Evolutionary conservation across 208 protist species (phyloP), one percentile per base, ranked within the genome.

Genomic region (Novymonas esmeraldas): DNA sequence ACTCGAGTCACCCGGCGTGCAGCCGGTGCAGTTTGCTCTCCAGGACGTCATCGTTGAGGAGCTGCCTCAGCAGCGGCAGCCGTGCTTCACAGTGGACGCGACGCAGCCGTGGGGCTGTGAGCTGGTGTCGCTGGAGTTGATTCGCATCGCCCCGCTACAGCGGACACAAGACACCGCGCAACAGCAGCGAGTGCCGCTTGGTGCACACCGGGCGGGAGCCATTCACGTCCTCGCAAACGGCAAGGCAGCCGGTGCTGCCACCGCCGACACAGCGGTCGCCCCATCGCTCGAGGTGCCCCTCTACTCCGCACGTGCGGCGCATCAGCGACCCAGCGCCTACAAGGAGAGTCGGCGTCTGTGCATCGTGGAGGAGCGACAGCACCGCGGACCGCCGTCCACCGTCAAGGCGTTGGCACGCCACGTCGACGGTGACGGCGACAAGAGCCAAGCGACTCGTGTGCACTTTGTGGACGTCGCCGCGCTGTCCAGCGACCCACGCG

Each of bases 281-380:
- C 3, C 52, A 18, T 52, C 60, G 24, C 24, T 42, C 22, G 9
- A 1, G 6, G 28, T 65, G 13, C 67, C 68, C n/a, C 68, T 73
- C 22, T 73, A 67, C 34, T 28, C 55, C 31, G 68, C 68, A 20
- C 42, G 42, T 9, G 59, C 56, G 31, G 42, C 51, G 18, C 66
- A 73, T 34, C 49, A 46, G 20, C 68, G 52, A n/a, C 59, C 68
- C n/a, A 73, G 60, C 46, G 33, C 33, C 50, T 65, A 62, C 52
- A 73, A 73, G 44, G 60, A 73, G 52, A 38, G 48, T 10, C 13
- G 31, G 3, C 59, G 57, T 10, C 51, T 66, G 16, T 67, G 68
- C 36, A 62, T 73, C 33, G 68, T 73, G n/a, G 51, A 67, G 31
- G 59, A 59, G 14, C 34, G 10, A 20, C 41, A 28, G n/a, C 33